Base-by-base conservation (phyloP, 169 alveolate species). In the Sarcocystis neurona region DNA sequence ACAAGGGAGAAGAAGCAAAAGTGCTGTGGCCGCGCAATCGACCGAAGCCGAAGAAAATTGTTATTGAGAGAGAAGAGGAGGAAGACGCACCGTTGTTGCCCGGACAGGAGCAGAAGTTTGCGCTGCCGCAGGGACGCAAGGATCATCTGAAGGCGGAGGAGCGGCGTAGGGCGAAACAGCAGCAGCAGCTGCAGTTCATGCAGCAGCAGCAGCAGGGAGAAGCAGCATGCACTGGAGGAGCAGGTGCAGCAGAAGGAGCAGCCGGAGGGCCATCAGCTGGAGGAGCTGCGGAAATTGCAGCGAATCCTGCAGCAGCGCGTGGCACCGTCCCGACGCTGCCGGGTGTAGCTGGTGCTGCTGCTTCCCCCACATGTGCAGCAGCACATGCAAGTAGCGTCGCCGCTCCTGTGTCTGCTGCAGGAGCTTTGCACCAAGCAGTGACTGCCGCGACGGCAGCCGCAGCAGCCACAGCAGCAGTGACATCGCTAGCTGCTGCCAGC, bases 61-160 rank as follows among this genome's bases (percentile, higher is more conserved):
- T 72, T 2, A 53, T 72, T 47, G 82, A 72, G 56, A 48, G 41
- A 39, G 82, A 77, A 30, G 70, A 46, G 30, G 85, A 77, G 41
- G 47, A 47, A 79, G 87, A 79, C 56, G 66, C 75, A 18, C 87
- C 72, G 30, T 53, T 79, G 46, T 53, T 79, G 48, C 87, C 87
- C 3, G 87, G 87, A 30, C 87, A 79, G 75, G 60, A 50, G 72
- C 87, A 79, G 87, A 47, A 50, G 53, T 79, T 79, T 46, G 87
- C 87, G 39, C 87, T 79, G 10, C 87, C 87, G 10, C 78, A 60
- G 34, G 79, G 88, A 2, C 70, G 79, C 18, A 60, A 47, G 48
- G 88, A 82, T 63, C 78, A 63, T 23, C 56, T 56, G 48, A 50
- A 53, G 66, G 78, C 88, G 39, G 88, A 82, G 79, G 79, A 56